Conservation (phyloP, 2,329 filamentous ascomycete species). For the Pestalotiopsis sp. region DNA sequence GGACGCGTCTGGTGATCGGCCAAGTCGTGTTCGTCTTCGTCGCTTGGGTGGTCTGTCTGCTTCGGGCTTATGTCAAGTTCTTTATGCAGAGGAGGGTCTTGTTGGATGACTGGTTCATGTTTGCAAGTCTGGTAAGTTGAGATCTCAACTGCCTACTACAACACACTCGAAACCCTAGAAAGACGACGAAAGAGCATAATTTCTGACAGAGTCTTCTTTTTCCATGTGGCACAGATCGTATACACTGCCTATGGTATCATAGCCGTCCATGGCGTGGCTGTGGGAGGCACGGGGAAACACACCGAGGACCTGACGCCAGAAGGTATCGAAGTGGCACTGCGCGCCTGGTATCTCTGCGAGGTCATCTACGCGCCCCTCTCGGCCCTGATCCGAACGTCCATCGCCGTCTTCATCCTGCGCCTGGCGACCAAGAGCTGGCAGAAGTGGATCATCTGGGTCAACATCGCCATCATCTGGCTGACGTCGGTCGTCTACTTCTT, state of each 20-base stretch:
- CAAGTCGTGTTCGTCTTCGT: conserved; percentile 32
- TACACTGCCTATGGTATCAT: conserved; percentile 35
- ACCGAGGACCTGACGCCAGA: conserved; percentile 20
- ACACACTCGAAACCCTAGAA: neutral
- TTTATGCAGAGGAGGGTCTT: conserved; percentile 43
- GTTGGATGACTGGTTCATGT: conserved; percentile 50
- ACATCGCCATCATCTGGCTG: conserved; percentile 35
- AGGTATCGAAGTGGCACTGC: conserved; percentile 29
- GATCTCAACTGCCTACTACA: neutral
- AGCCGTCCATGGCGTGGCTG: conserved; percentile 32
- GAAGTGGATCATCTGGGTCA: conserved; percentile 33
- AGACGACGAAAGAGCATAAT: too few species aligned
- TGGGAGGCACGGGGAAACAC: conserved; percentile 30
- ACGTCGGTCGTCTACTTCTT: conserved; percentile 44
- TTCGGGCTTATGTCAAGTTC: conserved; percentile 47
- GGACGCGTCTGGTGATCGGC: conserved; percentile 23
- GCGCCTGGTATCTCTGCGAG: conserved; percentile 41
- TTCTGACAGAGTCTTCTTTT: too few species aligned
- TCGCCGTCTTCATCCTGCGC: conserved; percentile 42
- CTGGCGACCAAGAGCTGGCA: conserved; percentile 37
- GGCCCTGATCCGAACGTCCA: conserved; percentile 40
- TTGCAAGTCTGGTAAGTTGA: conserved; percentile 43
- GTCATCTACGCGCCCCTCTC: conserved; percentile 41
- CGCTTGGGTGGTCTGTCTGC: conserved; percentile 37
- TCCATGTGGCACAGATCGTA: conserved; percentile 25